These are phyloP conservation scores for Alternaria ethzedia DNA, from an alignment of 2,329 filamentous ascomycete species.

Conservation along the genomic window DNA sequence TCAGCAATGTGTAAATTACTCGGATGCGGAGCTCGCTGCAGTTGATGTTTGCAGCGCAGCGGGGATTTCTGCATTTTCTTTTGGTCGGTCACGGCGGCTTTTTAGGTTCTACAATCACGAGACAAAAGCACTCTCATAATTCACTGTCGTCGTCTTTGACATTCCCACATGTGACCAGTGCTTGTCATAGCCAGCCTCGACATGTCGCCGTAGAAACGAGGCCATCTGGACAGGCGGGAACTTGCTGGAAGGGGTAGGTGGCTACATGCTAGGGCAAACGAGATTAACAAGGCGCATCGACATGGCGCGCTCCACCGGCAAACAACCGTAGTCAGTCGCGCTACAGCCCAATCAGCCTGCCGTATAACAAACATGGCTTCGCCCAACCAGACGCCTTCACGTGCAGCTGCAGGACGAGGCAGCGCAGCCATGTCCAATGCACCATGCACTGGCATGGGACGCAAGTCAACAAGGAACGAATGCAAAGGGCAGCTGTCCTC, in stretches of 20 bases:
- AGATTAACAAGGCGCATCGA: slow-evolving; percentile 34
- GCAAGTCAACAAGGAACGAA: background rate
- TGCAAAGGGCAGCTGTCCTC: background rate
- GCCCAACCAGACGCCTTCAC: background rate
- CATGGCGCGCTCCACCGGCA: slow-evolving; percentile 3
- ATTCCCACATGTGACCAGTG: background rate
- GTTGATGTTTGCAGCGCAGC: slow-evolving; percentile 35
- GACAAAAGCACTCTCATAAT: slow-evolving; percentile 15
- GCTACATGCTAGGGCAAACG: slow-evolving; percentile 20
- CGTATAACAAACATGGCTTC: background rate
- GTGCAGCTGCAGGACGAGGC: background rate
- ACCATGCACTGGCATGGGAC: background rate
- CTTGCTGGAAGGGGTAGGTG: slow-evolving; percentile 17
- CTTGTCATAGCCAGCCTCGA: background rate
- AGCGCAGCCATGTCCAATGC: background rate
- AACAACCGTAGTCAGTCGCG: slow-evolving; percentile 2
- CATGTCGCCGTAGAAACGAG: background rate
- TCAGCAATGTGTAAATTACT: slow-evolving; percentile 51
- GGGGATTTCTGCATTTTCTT: slow-evolving; percentile 29
- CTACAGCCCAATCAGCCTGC: background rate
- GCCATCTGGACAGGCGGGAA: background rate
- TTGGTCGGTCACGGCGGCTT: slow-evolving; percentile 33
- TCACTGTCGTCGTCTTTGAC: background rate
- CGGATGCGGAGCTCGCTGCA: slow-evolving; percentile 40
- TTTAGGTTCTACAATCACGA: slow-evolving; percentile 33